A percentile compares a stretch with the other conserved stretches of the same genome.
phyloP scores from a whole-genome alignment of 2,329 filamentous ascomycete genomes.

The Claviceps digitariae region DNA sequence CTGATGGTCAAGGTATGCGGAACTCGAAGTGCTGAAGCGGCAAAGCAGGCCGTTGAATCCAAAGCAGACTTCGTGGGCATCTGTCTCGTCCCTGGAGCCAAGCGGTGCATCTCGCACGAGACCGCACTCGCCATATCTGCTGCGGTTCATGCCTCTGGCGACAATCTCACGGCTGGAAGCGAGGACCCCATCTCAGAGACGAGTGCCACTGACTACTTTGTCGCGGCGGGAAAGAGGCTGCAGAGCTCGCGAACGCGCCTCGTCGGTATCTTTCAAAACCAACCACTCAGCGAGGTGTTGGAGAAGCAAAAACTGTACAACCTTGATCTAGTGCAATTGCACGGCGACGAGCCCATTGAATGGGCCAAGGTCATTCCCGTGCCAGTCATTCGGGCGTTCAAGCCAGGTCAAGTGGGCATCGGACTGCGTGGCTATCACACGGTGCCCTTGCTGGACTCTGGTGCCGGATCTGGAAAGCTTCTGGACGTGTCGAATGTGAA shows the following conservation, averaged over 20 bases:
- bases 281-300: slow-evolving; percentile 71
- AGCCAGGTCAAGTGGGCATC: slow-evolving; percentile 59
- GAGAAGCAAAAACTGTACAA: slow-evolving; percentile 61
- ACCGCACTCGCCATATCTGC: slow-evolving; percentile 69
- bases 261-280: slow-evolving; percentile 89
- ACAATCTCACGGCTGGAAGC: slow-evolving; percentile 22
- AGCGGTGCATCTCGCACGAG: slow-evolving; percentile 66
- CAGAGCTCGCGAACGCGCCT: slow-evolving; percentile 53
- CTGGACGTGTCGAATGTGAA: slow-evolving; percentile 61
- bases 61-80: slow-evolving; percentile 91
- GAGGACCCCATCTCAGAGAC: slow-evolving; percentile 15
- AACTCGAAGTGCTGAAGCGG: slow-evolving; percentile 70
- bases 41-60: slow-evolving; percentile 64
- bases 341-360: slow-evolving; percentile 83
- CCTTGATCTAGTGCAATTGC: slow-evolving; percentile 83
- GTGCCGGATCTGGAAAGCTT: slow-evolving; percentile 66
- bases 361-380: slow-evolving; percentile 85
- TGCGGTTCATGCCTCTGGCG: slow-evolving; percentile 57
- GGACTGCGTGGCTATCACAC: slow-evolving; percentile 68
- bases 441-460: slow-evolving; percentile 75
- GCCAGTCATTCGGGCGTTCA: slow-evolving; percentile 79
- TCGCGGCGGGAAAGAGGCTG: slow-evolving; percentile 32
- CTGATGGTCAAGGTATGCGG: slow-evolving; percentile 91
- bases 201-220: slow-evolving; percentile 57
- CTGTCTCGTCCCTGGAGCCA: slow-evolving; percentile 71